Base-by-base conservation (phyloP, 148 eudicot species). In the Chenopodium suecicum region DNA sequence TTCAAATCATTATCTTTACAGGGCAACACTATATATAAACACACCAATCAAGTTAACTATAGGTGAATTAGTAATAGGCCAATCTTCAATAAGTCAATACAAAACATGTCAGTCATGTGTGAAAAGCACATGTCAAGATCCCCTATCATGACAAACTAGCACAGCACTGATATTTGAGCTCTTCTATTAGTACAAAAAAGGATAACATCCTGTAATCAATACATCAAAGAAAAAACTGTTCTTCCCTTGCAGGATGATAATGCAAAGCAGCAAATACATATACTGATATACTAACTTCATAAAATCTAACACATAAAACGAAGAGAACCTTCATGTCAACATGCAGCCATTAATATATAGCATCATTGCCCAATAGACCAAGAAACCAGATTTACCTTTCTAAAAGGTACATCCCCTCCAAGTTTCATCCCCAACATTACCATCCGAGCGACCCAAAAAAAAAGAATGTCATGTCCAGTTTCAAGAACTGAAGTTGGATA, bases 371-470 rank as follows among this genome's bases (percentile, higher is more conserved):
- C n/a, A 71, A 37, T 23, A 74, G 23, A 27, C 19, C 72, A 58
- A 70, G 29, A 50, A 80, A 76, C 70, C 48, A 76, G 50, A 63
- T 82, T 83, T 83, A 96, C 99, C 94, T 92, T 94, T 83, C 73
- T 86, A 79, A 96, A 96, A 32, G 98, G 99, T 65, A 96, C 90
- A 78, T 94, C 91, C 71, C 98, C 97, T 78, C 94, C 93, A 73
- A 96, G 90, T 84, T 90, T 96, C 77, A 78, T 89, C 73, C 97
- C 93, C 77, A 94, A 58, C 99, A 96, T 96, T 60, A 94, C 99
- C 99, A 96, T 96, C 46, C 97, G 95, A 31, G 99, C 98, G 78
- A 94, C 99, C 98, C 99, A 92, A 83, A 96, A 96, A 56, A 96
- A 96, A 22, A 96, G 93, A 83, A 96, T 96, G 82, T 96, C 99